Evolutionary conservation across 345 rosid species (phyloP), one percentile per base, ranked within the genome.

Genomic region (Eucalyptus urophylla): DNA sequence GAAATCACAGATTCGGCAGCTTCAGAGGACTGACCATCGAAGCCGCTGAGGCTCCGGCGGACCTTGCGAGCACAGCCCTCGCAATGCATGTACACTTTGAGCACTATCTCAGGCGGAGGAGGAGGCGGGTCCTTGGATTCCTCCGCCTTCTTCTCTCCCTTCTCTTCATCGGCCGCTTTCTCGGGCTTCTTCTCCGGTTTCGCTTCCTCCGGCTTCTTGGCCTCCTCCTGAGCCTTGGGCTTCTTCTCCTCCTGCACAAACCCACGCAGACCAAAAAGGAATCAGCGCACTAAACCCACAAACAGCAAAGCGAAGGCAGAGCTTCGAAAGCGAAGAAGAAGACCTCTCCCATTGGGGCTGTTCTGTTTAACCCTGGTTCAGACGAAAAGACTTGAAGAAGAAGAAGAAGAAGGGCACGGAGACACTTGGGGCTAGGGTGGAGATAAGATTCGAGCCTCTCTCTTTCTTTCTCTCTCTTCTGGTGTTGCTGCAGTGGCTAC

Each of bases 31-130:
- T 76, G 83, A 97, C 99, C 99, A 86, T 95, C 95, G 86, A 97
- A 97, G 87, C 98, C 97, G 88, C 90, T 95, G 67, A 97, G 97
- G 83, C 97, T 92, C 58, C 94, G 90, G 80, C 94, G 98, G 83
- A 97, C 94, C 91, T 97, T 97, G 45, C 97, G 96, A 54, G 99
- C 99, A 87, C 99, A 97, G 49, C 99, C 99, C 93, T 97, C 99
- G 88, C 99, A 97, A 93, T 97, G 99, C 99, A 97, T 97, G 96
- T 92, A 96, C 21, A 96, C 98, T 89, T 91, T 94, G 51, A 97
- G 93, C 12, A 97, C 90, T 31, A 97, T 95, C 89, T 97, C 99
- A 86, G 91, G 96, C 4, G 97, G 94, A 17, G 96, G 95, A 17
- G 98, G 96, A 9, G 97, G 95, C 8, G 96, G 19, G 92, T 92